Conservation (phyloP, 306 rosid genomes). For the Malus orientalis region DNA sequence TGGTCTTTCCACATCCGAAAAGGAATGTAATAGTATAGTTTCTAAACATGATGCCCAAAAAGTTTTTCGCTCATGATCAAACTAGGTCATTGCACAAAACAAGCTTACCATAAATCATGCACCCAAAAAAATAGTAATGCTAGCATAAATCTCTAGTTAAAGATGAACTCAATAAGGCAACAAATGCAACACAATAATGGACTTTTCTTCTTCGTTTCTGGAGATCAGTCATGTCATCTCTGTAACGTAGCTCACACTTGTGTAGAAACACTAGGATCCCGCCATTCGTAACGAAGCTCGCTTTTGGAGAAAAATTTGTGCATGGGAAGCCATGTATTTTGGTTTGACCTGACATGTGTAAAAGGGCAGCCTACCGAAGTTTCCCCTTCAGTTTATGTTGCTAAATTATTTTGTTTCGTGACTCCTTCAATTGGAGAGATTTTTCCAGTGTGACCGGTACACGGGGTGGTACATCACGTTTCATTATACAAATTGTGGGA, state of each 20-base stretch:
- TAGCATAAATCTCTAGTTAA: neutral
- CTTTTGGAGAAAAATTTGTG: neutral
- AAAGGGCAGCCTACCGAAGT: neutral
- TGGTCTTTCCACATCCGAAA: no score
- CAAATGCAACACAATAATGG: neutral
- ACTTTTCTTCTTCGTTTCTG: neutral
- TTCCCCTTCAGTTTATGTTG: neutral
- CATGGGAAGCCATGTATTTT: neutral
- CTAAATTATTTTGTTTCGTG: neutral
- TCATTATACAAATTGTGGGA: no score
- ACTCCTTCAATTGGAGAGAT: conserved; percentile 2
- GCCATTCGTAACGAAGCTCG: neutral
- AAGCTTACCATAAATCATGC: neutral
- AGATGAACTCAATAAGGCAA: neutral
- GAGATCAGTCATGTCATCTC: neutral
- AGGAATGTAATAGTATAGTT: no score
- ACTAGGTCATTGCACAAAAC: neutral
- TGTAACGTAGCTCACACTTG: no score
- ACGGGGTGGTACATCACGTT: no score
- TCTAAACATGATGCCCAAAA: no score
- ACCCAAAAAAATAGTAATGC: neutral
- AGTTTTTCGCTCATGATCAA: neutral
- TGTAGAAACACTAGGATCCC: neutral
- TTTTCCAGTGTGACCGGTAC: no score
- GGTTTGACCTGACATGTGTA: neutral